Base-by-base conservation (phyloP, 2,329 filamentous ascomycete species). In the Truncatella angustata region DNA sequence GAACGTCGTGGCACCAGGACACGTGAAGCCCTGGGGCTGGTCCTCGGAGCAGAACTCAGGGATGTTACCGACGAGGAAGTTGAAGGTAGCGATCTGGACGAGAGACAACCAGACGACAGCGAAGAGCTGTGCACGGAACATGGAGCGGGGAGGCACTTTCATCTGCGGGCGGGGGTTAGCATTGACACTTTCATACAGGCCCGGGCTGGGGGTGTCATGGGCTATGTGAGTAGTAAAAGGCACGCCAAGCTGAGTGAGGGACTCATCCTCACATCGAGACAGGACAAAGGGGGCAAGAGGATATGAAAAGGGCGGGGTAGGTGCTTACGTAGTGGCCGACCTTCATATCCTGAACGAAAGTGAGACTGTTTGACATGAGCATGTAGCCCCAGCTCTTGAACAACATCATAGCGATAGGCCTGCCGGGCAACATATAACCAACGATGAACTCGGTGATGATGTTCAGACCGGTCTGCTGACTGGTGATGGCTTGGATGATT, bases 361-460 rank as follows among this genome's bases (percentile, higher is more conserved):
- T 11, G 11, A 32, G 18, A 45, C 49, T 44, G 48, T 50, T 14
- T 3, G 48, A 30, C 48, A 50, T 50, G 12, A n/a, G 18, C 32
- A 37, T 36, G 39, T 34, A 49, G 11, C 48, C 48, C 32, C 69
- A 90, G 55, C 85, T 87, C 69, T 89, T 89, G 73, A 90, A 90
- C 72, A 90, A 79, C 86, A 90, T 90, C 78, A 89, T 85, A 43
- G 85, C 85, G 54, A 90, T 74, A 1, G 87, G 86, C 3, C 78
- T 78, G 24, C 87, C 87, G 0, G 86, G 86, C 45, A 87, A 79
- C 75, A 90, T 86, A 66, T 90, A 90, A 5, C 87, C 87, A 55
- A 87, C 79, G 54, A 90, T 79, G 60, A 86, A 88, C 64, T 89
- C 86, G n/a, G 85, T 87, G 53, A 90, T 69, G n/a, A 90, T 85